Conservation (phyloP, 805 yeast genomes). For the Pichia membranifaciens region DNA sequence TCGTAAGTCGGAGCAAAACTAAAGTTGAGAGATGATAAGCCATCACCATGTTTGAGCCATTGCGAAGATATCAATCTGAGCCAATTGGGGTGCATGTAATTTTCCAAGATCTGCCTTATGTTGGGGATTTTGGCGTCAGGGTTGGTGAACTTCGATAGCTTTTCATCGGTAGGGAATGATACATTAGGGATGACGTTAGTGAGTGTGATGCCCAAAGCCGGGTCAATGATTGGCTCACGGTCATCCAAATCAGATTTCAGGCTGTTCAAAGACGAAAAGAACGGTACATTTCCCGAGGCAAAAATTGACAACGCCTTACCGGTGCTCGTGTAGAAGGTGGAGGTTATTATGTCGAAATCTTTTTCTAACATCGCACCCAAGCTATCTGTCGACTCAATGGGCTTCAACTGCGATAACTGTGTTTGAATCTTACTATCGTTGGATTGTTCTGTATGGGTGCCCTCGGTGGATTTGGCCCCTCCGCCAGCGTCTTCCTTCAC, state of each 20-base stretch:
- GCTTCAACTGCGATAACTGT: slow-evolving; percentile 27
- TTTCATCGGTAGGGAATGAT: slow-evolving; percentile 31
- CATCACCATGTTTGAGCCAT: slow-evolving; percentile 48
- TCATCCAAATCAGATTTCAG: slow-evolving; percentile 70
- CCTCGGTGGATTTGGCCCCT: slow-evolving; percentile 13
- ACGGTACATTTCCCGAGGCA: slow-evolving; percentile 62
- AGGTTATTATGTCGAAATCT: slow-evolving; percentile 58
- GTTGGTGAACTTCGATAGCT: slow-evolving; percentile 43
- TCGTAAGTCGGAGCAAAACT: slow-evolving; percentile 65
- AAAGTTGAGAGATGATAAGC: slow-evolving; percentile 33
- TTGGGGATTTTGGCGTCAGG: slow-evolving; percentile 16
- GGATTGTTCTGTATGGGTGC: slow-evolving; percentile 3
- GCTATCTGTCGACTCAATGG: slow-evolving; percentile 13
- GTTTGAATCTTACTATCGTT: slow-evolving; percentile 16
- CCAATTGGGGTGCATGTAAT: slow-evolving; percentile 59
- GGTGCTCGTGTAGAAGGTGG: slow-evolving; percentile 43
- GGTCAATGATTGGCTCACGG: slow-evolving; percentile 62
- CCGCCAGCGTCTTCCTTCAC: slow-evolving; percentile 15
- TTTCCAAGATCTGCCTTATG: slow-evolving; percentile 35
- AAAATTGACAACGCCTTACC: slow-evolving; percentile 61
- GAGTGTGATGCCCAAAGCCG: slow-evolving; percentile 47
- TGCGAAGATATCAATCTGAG: slow-evolving; percentile 55
- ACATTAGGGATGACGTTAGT: slow-evolving; percentile 62
- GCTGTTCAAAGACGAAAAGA: slow-evolving; percentile 65
- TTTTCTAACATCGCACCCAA: slow-evolving; percentile 30